A percentile compares a stretch with the other conserved stretches of the same genome.
These are phyloP conservation scores for Talaromyces funiculosus DNA, from an alignment of 2,329 filamentous ascomycete species.

Conservation along the genomic window DNA sequence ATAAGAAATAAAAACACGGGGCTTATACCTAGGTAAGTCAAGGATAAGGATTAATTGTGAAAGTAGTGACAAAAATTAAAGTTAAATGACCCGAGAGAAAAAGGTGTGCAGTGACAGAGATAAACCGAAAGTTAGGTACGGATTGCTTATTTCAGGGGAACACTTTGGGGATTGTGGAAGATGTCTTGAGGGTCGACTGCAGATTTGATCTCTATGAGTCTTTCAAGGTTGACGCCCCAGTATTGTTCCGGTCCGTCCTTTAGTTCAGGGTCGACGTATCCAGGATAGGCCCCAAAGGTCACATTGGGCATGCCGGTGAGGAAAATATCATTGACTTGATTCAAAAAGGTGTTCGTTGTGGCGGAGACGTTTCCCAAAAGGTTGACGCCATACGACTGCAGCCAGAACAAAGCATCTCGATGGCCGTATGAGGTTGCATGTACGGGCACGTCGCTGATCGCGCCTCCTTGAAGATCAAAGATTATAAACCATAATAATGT, in stretches of 20 bases:
- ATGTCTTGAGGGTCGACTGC: slow-evolving; percentile 50
- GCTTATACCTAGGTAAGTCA: neutral
- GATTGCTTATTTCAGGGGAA: slow-evolving; percentile 11
- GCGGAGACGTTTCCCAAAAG: slow-evolving; percentile 37
- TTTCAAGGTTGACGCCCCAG: slow-evolving; percentile 50
- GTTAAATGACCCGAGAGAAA: neutral
- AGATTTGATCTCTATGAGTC: slow-evolving; percentile 47
- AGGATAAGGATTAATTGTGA: neutral
- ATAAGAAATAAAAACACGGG: too few species aligned
- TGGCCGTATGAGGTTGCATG: slow-evolving; percentile 59
- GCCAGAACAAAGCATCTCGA: slow-evolving; percentile 59
- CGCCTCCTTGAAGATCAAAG: slow-evolving; percentile 58
- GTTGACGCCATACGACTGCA: slow-evolving; percentile 57
- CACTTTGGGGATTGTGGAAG: slow-evolving; percentile 56
- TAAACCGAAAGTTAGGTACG: neutral
- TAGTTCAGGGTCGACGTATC: slow-evolving; percentile 55
- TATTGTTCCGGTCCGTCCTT: slow-evolving; percentile 46
- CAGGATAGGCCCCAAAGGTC: slow-evolving; percentile 52
- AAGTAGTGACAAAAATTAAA: neutral
- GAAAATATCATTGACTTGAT: slow-evolving; percentile 43
- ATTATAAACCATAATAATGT: slow-evolving; percentile 57
- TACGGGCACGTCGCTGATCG: slow-evolving; percentile 50
- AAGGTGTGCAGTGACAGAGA: neutral
- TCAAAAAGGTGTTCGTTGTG: slow-evolving; percentile 48
- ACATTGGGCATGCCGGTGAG: slow-evolving; percentile 30